Conservation (phyloP, 1,284 basidiomycete species). For the Fomitopsis schrenkii region DNA sequence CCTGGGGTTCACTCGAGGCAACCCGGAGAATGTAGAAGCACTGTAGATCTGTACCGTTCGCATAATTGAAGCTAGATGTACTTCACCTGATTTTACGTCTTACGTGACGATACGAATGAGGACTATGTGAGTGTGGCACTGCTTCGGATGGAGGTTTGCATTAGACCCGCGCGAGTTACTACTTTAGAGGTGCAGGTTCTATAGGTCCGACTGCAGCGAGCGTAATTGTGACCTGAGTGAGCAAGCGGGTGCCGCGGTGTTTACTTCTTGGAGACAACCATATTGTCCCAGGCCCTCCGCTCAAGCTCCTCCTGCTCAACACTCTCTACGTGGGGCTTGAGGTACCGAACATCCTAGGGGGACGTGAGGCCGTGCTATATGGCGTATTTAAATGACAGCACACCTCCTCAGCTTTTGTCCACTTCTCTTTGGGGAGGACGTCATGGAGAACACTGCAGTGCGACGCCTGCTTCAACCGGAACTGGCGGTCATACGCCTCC, state of each 20-base stretch:
- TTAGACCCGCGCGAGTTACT: neutral
- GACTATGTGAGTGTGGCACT: neutral
- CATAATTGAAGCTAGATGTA: neutral
- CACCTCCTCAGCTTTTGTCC: slow-evolving; percentile 80
- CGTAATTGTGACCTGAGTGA: neutral
- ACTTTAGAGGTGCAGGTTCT: neutral
- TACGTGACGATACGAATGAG: neutral
- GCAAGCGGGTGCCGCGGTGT: slow-evolving; percentile 2
- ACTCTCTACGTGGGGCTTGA: slow-evolving; percentile 76
- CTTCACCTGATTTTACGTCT: neutral
- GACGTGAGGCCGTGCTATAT: neutral
- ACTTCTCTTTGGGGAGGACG: slow-evolving; percentile 82
- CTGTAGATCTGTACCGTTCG: neutral
- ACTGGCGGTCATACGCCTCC: slow-evolving; percentile 89
- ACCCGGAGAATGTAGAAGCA: neutral
- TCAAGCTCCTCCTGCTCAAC: slow-evolving; percentile 80
- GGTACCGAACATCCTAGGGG: slow-evolving; percentile 85
- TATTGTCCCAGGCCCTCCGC: slow-evolving; percentile 81
- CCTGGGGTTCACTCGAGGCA: neutral
- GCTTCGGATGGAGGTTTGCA: neutral
- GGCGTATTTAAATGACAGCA: slow-evolving; percentile 18
- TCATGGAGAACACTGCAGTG: slow-evolving; percentile 82
- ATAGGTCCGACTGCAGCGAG: neutral
- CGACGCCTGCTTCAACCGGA: slow-evolving; percentile 83
- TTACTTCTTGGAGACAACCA: slow-evolving; percentile 63